phyloP scores from a whole-genome alignment of 2,329 filamentous ascomycete genomes.

The Malbranchea zuffiana region DNA sequence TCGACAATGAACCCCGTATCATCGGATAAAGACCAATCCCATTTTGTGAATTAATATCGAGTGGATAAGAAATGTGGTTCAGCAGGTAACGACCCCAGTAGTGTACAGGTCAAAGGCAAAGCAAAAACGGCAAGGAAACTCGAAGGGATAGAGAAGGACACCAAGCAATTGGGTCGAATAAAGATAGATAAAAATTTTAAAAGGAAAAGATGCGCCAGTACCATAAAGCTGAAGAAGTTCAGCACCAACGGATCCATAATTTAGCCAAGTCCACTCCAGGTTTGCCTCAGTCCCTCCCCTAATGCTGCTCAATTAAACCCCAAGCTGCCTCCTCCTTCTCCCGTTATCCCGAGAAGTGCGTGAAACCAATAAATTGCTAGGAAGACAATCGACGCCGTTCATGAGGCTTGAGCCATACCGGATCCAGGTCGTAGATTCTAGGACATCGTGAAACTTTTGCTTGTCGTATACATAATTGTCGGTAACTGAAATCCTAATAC shows the following conservation, averaged over 20 bases:
- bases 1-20: too few relatives aligned
- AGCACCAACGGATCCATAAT: constrained; percentile 21
- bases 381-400: constrained; percentile 34
- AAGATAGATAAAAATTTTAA: constrained; percentile 17
- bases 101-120: constrained; percentile 7
- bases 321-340: constrained; percentile 26
- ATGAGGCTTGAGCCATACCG: constrained; percentile 29
- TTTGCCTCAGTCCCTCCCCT: constrained; percentile 17
- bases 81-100: constrained; percentile 8
- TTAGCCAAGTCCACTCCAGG: constrained; percentile 19
- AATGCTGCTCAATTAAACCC: constrained; percentile 22
- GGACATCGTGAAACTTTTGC: constrained; percentile 33
- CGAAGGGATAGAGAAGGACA: constrained; percentile 6
- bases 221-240: constrained; percentile 18
- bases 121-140: background rate
- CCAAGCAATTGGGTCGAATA: constrained; percentile 3
- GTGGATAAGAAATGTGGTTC: constrained; percentile 4
- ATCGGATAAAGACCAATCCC: background rate
- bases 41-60: constrained; percentile 2
- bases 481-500: constrained; percentile 22
- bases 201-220: constrained; percentile 19
- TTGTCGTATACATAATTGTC: constrained; percentile 34
- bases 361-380: constrained; percentile 22
- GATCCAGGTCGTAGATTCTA: constrained; percentile 26
- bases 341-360: constrained; percentile 22